These are phyloP conservation scores for Trametes sanguinea DNA, from an alignment of 768 basidiomycete genomes.

Conservation along the genomic window DNA sequence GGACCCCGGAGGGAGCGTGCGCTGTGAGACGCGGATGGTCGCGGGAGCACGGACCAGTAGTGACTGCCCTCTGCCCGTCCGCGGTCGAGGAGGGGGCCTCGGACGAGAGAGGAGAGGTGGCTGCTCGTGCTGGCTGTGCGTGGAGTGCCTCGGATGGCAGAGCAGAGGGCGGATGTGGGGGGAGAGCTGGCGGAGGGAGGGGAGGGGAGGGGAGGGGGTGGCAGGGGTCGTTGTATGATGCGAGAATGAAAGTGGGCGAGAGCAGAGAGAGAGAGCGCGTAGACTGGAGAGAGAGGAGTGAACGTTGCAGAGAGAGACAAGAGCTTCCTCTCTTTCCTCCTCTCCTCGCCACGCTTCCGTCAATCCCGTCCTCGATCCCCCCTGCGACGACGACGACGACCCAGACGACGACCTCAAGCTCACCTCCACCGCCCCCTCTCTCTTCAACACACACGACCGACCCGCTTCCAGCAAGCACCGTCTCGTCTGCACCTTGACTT, in stretches of 20 bases:
- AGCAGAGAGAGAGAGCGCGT: conserved; percentile 4
- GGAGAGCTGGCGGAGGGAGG: background rate
- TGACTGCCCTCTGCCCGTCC: conserved; percentile 3
- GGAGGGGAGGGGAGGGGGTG: background rate
- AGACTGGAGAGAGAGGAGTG: background rate
- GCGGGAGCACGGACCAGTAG: conserved; percentile 26
- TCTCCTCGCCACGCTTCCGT: conserved; percentile 2
- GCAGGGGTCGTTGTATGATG: background rate
- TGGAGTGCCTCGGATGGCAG: background rate
- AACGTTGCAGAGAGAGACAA: background rate
- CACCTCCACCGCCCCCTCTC: conserved; percentile 9
- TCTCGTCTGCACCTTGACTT: no score
- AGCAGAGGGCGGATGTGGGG: background rate
- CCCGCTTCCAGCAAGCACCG: no score
- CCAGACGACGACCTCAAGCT: conserved; percentile 8
- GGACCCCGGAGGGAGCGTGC: conserved; percentile 17
- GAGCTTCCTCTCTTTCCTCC: conserved; percentile 1
- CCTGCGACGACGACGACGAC: conserved; percentile 16
- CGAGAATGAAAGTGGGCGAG: background rate
- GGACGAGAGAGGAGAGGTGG: background rate
- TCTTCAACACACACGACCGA: background rate
- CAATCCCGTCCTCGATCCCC: conserved; percentile 3
- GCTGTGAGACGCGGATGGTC: conserved; percentile 6
- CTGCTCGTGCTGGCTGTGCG: background rate
- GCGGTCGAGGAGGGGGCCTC: background rate